Percentiles rank a stretch among this genome's conserved stretches.
phyloP scores from a whole-genome alignment of 2,329 filamentous ascomycete genomes.

The Ophiostoma novo-ulmi region DNA sequence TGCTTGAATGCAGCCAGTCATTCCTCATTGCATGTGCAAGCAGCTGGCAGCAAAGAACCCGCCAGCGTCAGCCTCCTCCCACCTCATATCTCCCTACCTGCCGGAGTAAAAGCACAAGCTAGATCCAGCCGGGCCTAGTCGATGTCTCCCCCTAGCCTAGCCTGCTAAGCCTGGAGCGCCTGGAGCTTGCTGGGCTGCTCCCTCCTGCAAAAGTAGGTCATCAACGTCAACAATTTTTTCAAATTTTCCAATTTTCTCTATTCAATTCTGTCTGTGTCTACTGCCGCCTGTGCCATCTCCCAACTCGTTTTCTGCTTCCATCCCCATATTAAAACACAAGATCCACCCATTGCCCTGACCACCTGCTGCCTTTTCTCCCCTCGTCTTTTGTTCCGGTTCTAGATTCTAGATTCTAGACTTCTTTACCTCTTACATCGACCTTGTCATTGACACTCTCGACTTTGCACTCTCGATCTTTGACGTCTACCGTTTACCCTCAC shows the following conservation, averaged over 20 bases:
- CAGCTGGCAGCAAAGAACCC: not conserved
- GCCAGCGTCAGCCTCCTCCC: too few relatives aligned
- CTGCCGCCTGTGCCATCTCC: not conserved
- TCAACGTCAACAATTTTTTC: conserved; percentile 21
- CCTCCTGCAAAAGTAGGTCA: conserved; percentile 6
- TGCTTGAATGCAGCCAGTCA: not conserved
- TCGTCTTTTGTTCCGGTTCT: not conserved
- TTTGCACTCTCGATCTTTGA: too few relatives aligned
- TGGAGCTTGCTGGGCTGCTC: not conserved
- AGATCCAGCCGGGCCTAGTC: not conserved
- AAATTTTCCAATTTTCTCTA: not conserved
- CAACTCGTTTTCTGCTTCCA: not conserved
- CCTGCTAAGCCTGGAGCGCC: not conserved
- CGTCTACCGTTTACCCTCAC: too few relatives aligned
- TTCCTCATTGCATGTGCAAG: not conserved
- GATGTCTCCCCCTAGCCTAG: not conserved
- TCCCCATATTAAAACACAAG: not conserved
- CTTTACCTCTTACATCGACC: too few relatives aligned
- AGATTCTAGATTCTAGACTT: too few relatives aligned
- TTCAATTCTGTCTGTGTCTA: not conserved
- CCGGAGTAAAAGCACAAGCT: not conserved
- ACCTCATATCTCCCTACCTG: too few relatives aligned
- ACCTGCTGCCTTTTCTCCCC: conserved; percentile 3
- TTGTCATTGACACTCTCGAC: too few relatives aligned
- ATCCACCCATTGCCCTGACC: not conserved